Evolutionary conservation across 208 protist genomes (phyloP).

Genomic region (Trypanosoma congolense): DNA sequence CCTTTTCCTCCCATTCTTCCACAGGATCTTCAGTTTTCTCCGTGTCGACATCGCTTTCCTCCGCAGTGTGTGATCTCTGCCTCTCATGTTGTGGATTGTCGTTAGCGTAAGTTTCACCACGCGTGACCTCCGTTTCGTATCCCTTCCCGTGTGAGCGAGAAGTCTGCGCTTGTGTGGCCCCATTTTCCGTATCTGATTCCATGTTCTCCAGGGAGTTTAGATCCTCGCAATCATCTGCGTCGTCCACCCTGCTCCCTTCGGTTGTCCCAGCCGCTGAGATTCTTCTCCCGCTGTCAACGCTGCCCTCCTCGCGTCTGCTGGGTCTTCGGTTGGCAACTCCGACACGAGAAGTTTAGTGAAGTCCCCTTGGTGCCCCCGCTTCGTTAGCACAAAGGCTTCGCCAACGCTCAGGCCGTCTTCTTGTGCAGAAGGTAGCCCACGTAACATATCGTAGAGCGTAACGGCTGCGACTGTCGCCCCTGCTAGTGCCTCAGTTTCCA

Average conservation of each 20-base stretch:
- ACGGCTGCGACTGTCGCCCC: constrained; percentile 85
- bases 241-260: background rate
- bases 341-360: constrained; percentile 87
- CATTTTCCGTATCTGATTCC: too few relatives aligned
- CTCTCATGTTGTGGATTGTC: too few relatives aligned
- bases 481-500: constrained; percentile 97
- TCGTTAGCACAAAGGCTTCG: constrained; percentile 76
- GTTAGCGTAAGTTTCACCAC: too few relatives aligned
- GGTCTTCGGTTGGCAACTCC: constrained; percentile 28
- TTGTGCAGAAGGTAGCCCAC: constrained; percentile 62
- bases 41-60: background rate
- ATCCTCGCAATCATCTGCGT: constrained; percentile 1
- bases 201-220: background rate
- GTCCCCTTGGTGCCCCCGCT: constrained; percentile 67
- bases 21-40: background rate
- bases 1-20: constrained; percentile 10
- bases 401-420: constrained; percentile 79
- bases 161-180: too few relatives aligned
- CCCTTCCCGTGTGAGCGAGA: too few relatives aligned
- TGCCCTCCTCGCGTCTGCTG: background rate
- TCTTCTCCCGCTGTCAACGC: background rate
- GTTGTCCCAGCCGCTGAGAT: background rate
- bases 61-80: background rate
- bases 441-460: constrained; percentile 88
- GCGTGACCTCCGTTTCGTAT: too few relatives aligned